phyloP scores from a whole-genome alignment of 2,329 filamentous ascomycete species.

The Alternaria burnsii region DNA sequence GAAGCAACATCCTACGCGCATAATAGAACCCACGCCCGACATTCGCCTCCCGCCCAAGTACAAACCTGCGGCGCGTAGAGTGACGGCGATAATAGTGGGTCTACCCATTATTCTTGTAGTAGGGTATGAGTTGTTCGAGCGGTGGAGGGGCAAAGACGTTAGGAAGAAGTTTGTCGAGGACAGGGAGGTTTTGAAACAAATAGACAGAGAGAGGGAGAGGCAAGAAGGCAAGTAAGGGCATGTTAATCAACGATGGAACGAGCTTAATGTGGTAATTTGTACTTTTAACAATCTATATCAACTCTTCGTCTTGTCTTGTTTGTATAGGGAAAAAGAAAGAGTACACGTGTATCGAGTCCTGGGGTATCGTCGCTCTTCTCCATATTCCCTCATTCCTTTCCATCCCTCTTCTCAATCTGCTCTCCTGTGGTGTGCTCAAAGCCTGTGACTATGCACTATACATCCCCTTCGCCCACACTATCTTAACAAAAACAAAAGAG shows the following conservation, averaged over 20 bases:
- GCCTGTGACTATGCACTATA: neutral
- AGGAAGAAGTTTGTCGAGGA: constrained; percentile 20
- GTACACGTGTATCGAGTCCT: too few species aligned
- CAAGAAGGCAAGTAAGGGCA: neutral
- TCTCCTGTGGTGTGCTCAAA: neutral
- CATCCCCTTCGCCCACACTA: neutral
- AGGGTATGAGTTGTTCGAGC: constrained; percentile 43
- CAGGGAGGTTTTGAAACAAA: neutral
- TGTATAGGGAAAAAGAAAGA: neutral
- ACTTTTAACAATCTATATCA: neutral
- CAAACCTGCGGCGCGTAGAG: constrained; percentile 39
- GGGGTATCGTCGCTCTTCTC: neutral
- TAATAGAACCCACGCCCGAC: constrained; percentile 34
- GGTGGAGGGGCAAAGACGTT: constrained; percentile 33
- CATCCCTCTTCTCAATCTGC: neutral
- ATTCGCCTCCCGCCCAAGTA: constrained; percentile 42
- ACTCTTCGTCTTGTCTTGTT: neutral
- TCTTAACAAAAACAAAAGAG: neutral
- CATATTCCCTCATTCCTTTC: neutral
- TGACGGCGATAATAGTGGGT: constrained; percentile 47
- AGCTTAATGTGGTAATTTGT: neutral
- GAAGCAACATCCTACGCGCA: constrained; percentile 10
- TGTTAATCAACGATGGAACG: neutral
- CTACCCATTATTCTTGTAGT: constrained; percentile 46
- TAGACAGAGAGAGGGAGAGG: neutral